Percentiles rank a stretch among this genome's conserved stretches.
Evolutionary conservation across 2,329 filamentous ascomycete species (phyloP).

Genomic region (Sclerotiophoma versabilis): DNA sequence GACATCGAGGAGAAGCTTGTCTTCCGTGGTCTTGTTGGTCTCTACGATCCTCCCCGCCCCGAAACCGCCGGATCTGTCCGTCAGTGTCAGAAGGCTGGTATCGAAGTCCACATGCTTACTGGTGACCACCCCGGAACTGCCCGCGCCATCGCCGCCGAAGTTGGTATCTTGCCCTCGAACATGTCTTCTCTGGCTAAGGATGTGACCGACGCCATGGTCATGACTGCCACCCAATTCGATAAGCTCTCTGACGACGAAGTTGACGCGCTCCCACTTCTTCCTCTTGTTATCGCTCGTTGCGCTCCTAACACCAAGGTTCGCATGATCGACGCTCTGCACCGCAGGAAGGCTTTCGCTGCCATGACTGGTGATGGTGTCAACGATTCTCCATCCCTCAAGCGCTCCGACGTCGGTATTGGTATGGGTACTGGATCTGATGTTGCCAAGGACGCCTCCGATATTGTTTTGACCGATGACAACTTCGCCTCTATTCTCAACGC

Average conservation of each 20-base stretch:
- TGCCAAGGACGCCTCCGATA: constrained; percentile 54
- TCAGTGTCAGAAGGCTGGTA: constrained; percentile 41
- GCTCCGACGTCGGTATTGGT: constrained; percentile 55
- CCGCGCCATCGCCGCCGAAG: constrained; percentile 54
- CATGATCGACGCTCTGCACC: constrained; percentile 54
- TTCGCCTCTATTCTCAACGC: constrained; percentile 56
- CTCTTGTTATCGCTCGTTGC: constrained; percentile 54
- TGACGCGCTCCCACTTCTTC: constrained; percentile 49
- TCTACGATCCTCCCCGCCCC: constrained; percentile 83
- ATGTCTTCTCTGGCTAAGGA: constrained; percentile 47
- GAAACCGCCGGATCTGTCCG: constrained; percentile 69
- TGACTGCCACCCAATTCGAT: constrained; percentile 51
- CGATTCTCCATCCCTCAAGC: constrained; percentile 55
- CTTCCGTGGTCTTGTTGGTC: constrained; percentile 79
- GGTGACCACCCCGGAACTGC: constrained; percentile 56
- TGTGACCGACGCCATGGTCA: constrained; percentile 39
- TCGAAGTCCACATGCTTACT: constrained; percentile 57
- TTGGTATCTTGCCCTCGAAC: constrained; percentile 53
- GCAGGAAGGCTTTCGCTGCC: constrained; percentile 50
- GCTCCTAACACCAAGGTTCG: constrained; percentile 55
- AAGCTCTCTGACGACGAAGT: constrained; percentile 52
- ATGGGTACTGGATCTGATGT: constrained; percentile 57
- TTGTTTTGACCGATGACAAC: constrained; percentile 56
- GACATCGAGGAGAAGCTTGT: constrained; percentile 71
- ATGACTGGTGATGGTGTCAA: constrained; percentile 57